Evolutionary conservation across 306 rosid genomes (phyloP).

Genomic region (Biancaea sappan): DNA sequence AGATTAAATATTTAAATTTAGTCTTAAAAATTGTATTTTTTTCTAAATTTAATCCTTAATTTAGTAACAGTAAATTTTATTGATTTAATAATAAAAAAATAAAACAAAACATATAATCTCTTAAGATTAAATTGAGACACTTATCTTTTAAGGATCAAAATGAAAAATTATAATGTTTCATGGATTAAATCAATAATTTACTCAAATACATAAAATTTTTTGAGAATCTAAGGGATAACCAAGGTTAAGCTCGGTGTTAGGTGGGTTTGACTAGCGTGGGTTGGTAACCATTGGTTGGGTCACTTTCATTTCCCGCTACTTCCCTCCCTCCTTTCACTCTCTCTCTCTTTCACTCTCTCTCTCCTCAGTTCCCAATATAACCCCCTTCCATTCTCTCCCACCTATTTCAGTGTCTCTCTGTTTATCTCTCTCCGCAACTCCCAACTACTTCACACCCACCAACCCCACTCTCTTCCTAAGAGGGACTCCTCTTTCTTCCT

Average conservation of each 20-base stretch:
- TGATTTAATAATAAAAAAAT: too few relatives aligned
- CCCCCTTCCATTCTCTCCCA: not conserved
- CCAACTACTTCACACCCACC: slow-evolving; percentile 44
- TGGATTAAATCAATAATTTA: too few relatives aligned
- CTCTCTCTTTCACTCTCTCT: not conserved
- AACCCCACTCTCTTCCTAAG: not conserved
- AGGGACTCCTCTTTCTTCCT: not conserved
- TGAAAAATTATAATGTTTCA: too few relatives aligned
- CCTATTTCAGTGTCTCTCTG: slow-evolving; percentile 8
- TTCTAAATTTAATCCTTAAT: too few relatives aligned
- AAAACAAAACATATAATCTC: too few relatives aligned
- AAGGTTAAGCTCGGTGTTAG: slow-evolving; percentile 52
- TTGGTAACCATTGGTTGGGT: slow-evolving; percentile 60
- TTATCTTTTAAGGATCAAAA: too few relatives aligned
- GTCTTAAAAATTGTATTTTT: too few relatives aligned
- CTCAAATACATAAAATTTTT: too few relatives aligned
- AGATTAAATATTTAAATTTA: too few relatives aligned
- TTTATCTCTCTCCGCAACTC: slow-evolving; percentile 8
- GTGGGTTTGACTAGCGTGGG: slow-evolving; percentile 65
- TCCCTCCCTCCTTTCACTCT: slow-evolving; percentile 8
- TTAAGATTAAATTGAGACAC: too few relatives aligned
- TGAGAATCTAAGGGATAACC: not conserved
- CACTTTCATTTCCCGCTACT: not conserved
- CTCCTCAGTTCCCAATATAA: slow-evolving; percentile 13
- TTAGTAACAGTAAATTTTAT: too few relatives aligned